Evolutionary conservation across 768 basidiomycete species (phyloP), one percentile per base, ranked within the genome.

Genomic region (Trametes sanguinea): DNA sequence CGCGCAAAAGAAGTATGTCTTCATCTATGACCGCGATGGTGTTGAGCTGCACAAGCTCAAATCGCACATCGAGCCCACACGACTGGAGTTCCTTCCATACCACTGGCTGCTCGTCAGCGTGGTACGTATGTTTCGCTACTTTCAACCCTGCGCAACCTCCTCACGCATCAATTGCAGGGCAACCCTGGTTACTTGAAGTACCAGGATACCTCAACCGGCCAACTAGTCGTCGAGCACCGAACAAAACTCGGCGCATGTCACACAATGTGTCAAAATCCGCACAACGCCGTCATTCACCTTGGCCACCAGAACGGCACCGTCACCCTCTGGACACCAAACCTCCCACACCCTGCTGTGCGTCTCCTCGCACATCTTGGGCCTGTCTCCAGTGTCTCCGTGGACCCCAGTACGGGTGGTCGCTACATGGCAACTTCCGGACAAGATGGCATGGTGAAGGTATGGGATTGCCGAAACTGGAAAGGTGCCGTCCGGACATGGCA

Each of bases 381-480:
- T 0, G 86, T 98, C 2, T 81, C 84, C 2, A 85, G 89, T 33
- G 80, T 96, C 16, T 83, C 88, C 29, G 83, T 97, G 4, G 96
- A 98, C 73, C 88, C 90, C 0, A 92, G 89, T 57, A 80, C 86
- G 6, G 89, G 89, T 1, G 96, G 96, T 1, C 73, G 94, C 33
- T 95, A 97, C 69, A 91, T 97, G 88, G 90, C 92, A 1, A 96
- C 94, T 0, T 81, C 89, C 1, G 95, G 95, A 0, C 80, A 87
- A 63, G 97, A 99, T 70, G 89, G 94, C 0, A 84, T 77, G 0
- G 90, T 99, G 53, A 98, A 98, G 69, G 81, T 98, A 1, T 99
- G 97, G 97, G 97, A 98, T 75, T 93, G 90, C 70, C 77, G 97
- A 59, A 97, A 94, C 77, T 98, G 95, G 95, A 94, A 90, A 65